phyloP scores from a whole-genome alignment of 108 stramenopile species.

The Skeletonema marinoi region DNA sequence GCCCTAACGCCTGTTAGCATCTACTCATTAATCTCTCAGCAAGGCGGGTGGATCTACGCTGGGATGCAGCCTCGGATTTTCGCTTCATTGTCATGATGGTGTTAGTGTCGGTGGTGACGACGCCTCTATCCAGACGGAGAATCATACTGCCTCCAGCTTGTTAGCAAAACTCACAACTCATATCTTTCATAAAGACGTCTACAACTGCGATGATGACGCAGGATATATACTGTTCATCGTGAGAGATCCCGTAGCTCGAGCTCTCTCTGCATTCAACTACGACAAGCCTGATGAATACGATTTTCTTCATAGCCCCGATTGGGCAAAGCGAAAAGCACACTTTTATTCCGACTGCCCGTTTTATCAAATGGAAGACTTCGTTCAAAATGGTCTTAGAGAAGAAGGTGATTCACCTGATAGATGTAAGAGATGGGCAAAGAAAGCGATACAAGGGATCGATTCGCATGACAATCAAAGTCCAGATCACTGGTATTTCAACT shows the following conservation, averaged over 20 bases:
- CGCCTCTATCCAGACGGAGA: too few relatives aligned
- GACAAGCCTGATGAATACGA: constrained; percentile 15
- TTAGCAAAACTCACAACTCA: constrained; percentile 39
- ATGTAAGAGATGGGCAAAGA: not conserved
- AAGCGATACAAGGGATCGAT: not conserved
- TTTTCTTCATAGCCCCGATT: not conserved
- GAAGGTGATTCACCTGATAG: not conserved
- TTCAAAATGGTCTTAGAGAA: not conserved
- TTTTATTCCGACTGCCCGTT: not conserved
- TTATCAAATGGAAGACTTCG: not conserved
- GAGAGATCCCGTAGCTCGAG: constrained; percentile 31
- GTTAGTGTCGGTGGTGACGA: not conserved
- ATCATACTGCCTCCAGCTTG: not conserved
- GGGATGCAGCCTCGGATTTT: constrained; percentile 41
- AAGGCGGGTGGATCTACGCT: constrained; percentile 39
- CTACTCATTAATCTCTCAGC: too few relatives aligned
- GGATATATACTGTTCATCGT: constrained; percentile 35
- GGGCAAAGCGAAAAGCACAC: not conserved
- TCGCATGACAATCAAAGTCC: not conserved
- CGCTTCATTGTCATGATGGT: constrained; percentile 30
- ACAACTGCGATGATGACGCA: constrained; percentile 32
- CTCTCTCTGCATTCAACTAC: constrained; percentile 44
- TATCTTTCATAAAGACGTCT: constrained; percentile 34
- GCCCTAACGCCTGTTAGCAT: too few relatives aligned
- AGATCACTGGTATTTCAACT: not conserved